These are phyloP conservation scores for Conticribra guillardii DNA, from an alignment of 108 stramenopile genomes.

Conservation along the genomic window DNA sequence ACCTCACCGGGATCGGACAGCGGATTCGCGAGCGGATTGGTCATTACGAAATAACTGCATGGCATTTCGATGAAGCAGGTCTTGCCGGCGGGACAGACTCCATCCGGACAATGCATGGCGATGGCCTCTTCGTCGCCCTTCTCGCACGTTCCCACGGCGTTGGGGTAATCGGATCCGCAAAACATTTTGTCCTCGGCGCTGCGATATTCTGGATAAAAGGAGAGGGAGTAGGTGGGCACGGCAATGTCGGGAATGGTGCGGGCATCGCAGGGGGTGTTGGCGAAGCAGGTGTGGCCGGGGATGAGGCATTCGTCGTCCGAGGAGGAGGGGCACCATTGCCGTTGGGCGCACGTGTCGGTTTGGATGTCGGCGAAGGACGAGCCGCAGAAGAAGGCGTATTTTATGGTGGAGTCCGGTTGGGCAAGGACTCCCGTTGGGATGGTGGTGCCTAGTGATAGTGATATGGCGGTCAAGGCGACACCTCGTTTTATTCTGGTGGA, in stretches of 20 bases:
- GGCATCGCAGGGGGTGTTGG: constrained; percentile 54
- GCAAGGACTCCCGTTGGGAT: neutral
- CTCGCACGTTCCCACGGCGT: constrained; percentile 28
- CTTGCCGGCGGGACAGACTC: constrained; percentile 25
- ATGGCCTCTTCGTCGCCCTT: constrained; percentile 26
- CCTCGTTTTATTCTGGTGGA: too few species aligned
- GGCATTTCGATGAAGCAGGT: constrained; percentile 47
- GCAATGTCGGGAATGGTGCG: constrained; percentile 22
- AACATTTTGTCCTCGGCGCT: constrained; percentile 48
- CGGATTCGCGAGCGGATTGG: constrained; percentile 18
- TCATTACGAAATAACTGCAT: constrained; percentile 48
- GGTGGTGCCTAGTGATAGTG: neutral
- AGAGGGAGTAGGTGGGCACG: constrained; percentile 46
- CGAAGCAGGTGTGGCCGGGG: constrained; percentile 50
- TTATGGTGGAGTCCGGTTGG: constrained; percentile 8
- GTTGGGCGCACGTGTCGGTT: constrained; percentile 40
- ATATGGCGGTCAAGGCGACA: neutral
- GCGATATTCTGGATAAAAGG: constrained; percentile 22
- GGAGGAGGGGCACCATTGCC: constrained; percentile 48
- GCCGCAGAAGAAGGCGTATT: constrained; percentile 54
- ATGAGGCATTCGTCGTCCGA: constrained; percentile 45
- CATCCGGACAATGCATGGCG: constrained; percentile 38
- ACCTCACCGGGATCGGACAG: constrained; percentile 17
- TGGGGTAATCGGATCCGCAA: constrained; percentile 35
- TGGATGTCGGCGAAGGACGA: constrained; percentile 51